phyloP scores from a whole-genome alignment of 2,329 filamentous ascomycete genomes.

The Allantophomopsis cytisporea region DNA sequence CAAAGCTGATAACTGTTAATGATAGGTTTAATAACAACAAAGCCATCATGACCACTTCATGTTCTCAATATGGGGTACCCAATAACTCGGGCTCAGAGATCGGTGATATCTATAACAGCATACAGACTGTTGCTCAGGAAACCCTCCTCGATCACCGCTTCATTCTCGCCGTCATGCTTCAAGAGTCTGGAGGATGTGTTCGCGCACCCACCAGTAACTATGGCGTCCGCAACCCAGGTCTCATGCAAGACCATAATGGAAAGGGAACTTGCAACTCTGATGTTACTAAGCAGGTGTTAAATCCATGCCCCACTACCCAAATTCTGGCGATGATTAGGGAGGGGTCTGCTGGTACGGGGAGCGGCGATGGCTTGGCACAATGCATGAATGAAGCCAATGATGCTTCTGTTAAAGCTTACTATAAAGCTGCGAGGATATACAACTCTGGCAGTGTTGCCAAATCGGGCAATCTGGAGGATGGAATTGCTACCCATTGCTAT shows the following conservation, averaged over 20 bases:
- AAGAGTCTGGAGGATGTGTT: conserved; percentile 30
- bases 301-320: neutral
- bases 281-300: conserved; percentile 1
- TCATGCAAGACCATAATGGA: conserved; percentile 25
- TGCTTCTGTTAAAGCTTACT: conserved; percentile 15
- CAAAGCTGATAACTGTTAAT: no score
- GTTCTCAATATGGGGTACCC: conserved; percentile 9
- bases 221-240: conserved; percentile 26
- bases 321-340: conserved; percentile 20
- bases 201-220: conserved; percentile 23
- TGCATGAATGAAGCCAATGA: conserved; percentile 16
- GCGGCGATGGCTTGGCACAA: conserved; percentile 20
- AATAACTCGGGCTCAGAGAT: conserved; percentile 12
- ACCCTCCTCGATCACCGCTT: conserved; percentile 23
- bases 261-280: conserved; percentile 21
- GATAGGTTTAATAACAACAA: neutral
- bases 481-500: conserved; percentile 11
- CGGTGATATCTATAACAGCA: conserved; percentile 11
- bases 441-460: conserved; percentile 23
- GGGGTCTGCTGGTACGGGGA: conserved; percentile 19
- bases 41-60: neutral
- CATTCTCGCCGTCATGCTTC: conserved; percentile 29
- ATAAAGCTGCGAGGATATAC: conserved; percentile 23
- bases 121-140: conserved; percentile 16
- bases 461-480: conserved; percentile 17